Evolutionary conservation across 2,329 filamentous ascomycete species (phyloP).

Genomic region (Trichoderma sp.): DNA sequence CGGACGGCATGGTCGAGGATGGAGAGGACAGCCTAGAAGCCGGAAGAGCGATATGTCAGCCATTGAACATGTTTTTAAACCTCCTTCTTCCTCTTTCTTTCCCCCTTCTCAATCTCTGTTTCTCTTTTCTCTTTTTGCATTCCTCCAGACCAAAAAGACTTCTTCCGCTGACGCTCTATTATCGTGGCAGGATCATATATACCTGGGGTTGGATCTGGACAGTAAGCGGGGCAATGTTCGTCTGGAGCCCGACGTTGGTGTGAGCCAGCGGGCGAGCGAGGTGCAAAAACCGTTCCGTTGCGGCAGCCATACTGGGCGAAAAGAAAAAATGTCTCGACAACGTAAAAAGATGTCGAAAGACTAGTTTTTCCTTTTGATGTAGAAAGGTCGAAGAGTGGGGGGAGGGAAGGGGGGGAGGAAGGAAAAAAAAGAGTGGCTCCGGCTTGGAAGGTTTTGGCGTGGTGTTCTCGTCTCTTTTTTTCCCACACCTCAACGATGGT

Average conservation of each 20-base stretch:
- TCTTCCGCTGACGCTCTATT: constrained; percentile 24
- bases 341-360: constrained; percentile 24
- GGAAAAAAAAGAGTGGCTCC: constrained; percentile 34
- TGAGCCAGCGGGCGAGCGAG: constrained; percentile 90
- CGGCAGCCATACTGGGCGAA: constrained; percentile 74
- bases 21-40: constrained; percentile 66
- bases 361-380: constrained; percentile 6
- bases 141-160: too few relatives aligned
- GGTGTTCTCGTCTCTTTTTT: background rate
- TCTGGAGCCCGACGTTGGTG: constrained; percentile 75
- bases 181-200: constrained; percentile 43
- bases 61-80: constrained; percentile 13
- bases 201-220: constrained; percentile 97
- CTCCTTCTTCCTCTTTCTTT: background rate
- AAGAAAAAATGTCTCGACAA: constrained; percentile 30
- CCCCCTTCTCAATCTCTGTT: background rate
- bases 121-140: constrained; percentile 11
- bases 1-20: constrained; percentile 93
- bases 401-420: constrained; percentile 28
- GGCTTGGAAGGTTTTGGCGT: constrained; percentile 31
- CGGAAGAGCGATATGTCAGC: constrained; percentile 13
- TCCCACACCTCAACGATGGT: constrained; percentile 38
- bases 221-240: constrained; percentile 86
- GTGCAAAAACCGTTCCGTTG: constrained; percentile 87
- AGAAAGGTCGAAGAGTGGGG: constrained; percentile 25